Base-by-base conservation (phyloP, 768 basidiomycete species). In the Gyrodon lividus region DNA sequence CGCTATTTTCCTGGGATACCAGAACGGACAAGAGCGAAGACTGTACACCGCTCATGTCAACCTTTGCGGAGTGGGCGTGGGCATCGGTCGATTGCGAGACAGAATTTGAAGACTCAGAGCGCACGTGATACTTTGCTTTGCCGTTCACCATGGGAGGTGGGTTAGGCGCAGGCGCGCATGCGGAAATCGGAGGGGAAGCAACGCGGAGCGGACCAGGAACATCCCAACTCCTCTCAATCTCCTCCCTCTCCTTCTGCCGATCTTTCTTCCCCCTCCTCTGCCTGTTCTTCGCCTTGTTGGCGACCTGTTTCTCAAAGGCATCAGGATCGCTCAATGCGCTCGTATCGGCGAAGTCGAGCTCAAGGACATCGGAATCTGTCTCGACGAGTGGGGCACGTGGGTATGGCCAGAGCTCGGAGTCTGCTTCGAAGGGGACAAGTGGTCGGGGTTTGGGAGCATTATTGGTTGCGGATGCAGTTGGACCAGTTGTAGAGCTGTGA, bases 271-370 rank as follows among this genome's bases (percentile, higher is more conserved):
- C 56, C 20, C 55, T 60, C 43, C 50, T 64, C 17, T 56, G 14
- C 50, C 13, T 31, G 13, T 59, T 63, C 55, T 58, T 65, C 19
- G 59, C 56, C 19, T 67, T 69, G 55, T 58, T 54, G 37, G 50
- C 45, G 16, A 30, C 44, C 13, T 61, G 52, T 69, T 54, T 52
- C 68, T 75, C 59, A 59, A 86, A 87, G 9, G 78, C 77, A 43
- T 77, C 77, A 2, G 81, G 80, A 57, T 89, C 83, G 62, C 86
- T 87, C 60, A 90, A 65, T 19, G 84, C 82, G 51, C 85, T 83
- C 38, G 79, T 89, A 49, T 89, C 88, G 5, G 77, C 76, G 59
- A 87, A 90, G 63, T 87, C 85, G 45, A 90, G 80, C 65, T 89
- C 88, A 9, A 89, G 77, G 22, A 90, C 80, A 48, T 86, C 87